Percentiles rank a stretch among this genome's conserved stretches.
These are phyloP conservation scores for Cutaneotrichosporon mucoides DNA, from an alignment of 1,284 basidiomycete genomes.

Conservation along the genomic window DNA sequence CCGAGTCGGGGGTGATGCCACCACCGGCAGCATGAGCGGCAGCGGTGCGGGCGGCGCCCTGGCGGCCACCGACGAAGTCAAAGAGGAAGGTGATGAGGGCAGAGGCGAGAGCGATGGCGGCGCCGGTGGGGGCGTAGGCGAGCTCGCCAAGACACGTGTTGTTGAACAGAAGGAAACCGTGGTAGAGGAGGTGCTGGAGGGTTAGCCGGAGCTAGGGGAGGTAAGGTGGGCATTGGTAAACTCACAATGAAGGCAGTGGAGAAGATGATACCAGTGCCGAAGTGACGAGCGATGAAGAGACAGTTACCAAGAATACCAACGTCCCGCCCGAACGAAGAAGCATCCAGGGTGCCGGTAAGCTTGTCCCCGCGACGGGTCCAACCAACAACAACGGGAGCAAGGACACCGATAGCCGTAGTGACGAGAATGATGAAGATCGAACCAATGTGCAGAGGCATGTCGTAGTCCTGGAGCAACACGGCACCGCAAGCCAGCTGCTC, in stretches of 20 bases:
- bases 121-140: constrained; percentile 47
- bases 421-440: constrained; percentile 50
- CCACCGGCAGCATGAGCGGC: not conserved
- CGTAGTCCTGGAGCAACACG: constrained; percentile 39
- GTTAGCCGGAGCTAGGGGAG: not conserved
- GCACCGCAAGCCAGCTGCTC: constrained; percentile 42
- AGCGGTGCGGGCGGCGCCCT: not conserved
- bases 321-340: constrained; percentile 5
- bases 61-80: constrained; percentile 37
- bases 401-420: constrained; percentile 45
- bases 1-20: not conserved
- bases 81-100: constrained; percentile 39
- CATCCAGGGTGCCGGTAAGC: constrained; percentile 5
- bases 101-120: constrained; percentile 48
- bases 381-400: constrained; percentile 41
- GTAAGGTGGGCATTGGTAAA: constrained; percentile 40
- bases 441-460: constrained; percentile 49
- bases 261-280: constrained; percentile 30
- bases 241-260: constrained; percentile 11
- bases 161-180: constrained; percentile 48
- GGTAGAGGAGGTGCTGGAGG: constrained; percentile 47
- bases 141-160: constrained; percentile 52
- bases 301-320: constrained; percentile 26
- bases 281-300: constrained; percentile 47
- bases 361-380: constrained; percentile 1